Base-by-base conservation (phyloP, 1,139 yeast genomes). In the Debaryomyces fabryi region DNA sequence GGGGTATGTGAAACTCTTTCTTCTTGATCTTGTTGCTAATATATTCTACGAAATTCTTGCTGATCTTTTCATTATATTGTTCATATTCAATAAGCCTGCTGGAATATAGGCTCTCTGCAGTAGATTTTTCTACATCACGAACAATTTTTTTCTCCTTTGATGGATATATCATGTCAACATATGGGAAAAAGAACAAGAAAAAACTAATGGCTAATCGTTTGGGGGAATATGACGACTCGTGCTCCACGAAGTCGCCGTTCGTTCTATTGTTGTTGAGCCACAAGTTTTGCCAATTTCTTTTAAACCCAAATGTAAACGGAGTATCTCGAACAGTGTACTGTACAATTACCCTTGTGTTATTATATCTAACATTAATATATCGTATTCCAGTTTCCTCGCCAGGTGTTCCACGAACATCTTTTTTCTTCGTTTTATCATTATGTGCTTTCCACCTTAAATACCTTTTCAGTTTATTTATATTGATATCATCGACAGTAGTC, bases 401-500 rank as follows among this genome's bases (percentile, higher is more conserved):
- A 0, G 75, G 75, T 27, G 47, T 33, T 6, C 25, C 35, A 23
- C 52, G 46, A 27, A 42, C 36, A 38, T 46, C 50, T n/a, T 49
- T 49, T 49, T 42, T 46, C 45, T 36, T 50, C 47, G 52, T 42
- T 25, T 40, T 21, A n/a, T 40, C 37, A 23, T 49, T 45, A 32
- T 56, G 49, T 13, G 42, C 34, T 34, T 58, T 52, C 68, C 69
- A 68, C 29, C 66, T 48, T 9, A 45, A 24, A 45, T 65, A 63
- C 15, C 60, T 49, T 18, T 55, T 60, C 12, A 63, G 60, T 47
- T 69, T 70, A 38, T 61, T 65, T 13, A 52, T 47, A 8, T 64
- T 56, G 36, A 71, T 50, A 39, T 69, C 76, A 50, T 72, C 78
- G 15, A 71, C 51, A 0, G 88, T 76, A 2, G 86, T 78, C 49